Percentiles rank a stretch among this genome's conserved stretches.
Evolutionary conservation across 2,329 filamentous ascomycete species (phyloP).

Genomic region (Orbilia javanica): DNA sequence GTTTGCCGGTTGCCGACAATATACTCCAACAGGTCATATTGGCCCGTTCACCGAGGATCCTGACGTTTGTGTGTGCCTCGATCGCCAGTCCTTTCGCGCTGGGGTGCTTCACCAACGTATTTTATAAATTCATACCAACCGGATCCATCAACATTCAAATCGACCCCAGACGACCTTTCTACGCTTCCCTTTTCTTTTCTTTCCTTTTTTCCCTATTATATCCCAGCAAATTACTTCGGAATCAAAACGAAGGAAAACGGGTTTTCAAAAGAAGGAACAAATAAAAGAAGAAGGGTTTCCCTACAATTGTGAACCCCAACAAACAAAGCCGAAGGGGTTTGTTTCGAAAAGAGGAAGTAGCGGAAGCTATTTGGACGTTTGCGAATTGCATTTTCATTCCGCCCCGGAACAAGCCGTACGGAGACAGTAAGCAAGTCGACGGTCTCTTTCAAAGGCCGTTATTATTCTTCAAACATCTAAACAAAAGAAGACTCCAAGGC

Average conservation of each 20-base stretch:
- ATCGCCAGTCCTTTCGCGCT: constrained; percentile 12
- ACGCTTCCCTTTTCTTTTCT: too few species aligned
- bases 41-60: constrained; percentile 2
- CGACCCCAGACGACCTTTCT: background rate
- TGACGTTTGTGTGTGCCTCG: constrained; percentile 7
- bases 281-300: background rate
- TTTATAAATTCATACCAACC: constrained; percentile 6
- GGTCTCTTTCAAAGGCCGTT: background rate
- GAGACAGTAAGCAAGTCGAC: constrained; percentile 21
- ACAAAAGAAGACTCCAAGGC: background rate
- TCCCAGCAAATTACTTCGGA: constrained; percentile 5
- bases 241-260: background rate
- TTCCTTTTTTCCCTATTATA: too few species aligned
- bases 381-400: constrained; percentile 51
- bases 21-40: background rate
- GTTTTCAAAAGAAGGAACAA: background rate
- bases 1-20: constrained; percentile 2
- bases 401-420: constrained; percentile 44
- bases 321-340: constrained; percentile 22
- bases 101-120: background rate
- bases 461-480: constrained; percentile 1
- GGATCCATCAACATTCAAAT: constrained; percentile 13
- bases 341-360: constrained; percentile 9
- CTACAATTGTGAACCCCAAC: background rate
- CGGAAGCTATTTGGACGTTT: constrained; percentile 53